Conservation (phyloP, 768 basidiomycete species). For the Rhodosporidiobolus odoratus region DNA sequence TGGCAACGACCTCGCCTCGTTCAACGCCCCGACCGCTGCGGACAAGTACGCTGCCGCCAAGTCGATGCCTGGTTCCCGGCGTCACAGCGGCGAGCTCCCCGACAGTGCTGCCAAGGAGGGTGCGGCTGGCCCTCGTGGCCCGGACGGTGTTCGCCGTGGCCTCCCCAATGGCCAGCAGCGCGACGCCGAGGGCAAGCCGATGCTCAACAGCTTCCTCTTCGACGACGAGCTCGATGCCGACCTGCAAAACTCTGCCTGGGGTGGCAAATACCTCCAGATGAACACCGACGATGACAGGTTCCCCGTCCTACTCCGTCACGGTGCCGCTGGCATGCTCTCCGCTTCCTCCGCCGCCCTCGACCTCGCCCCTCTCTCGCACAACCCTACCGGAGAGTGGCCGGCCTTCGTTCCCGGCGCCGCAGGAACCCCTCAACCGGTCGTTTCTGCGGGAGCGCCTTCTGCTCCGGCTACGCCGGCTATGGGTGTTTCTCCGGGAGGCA, state of each 20-base stretch:
- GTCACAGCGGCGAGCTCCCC: conserved; percentile 36
- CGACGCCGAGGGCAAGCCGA: conserved; percentile 28
- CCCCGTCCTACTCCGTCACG: conserved; percentile 47
- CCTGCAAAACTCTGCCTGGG: conserved; percentile 87
- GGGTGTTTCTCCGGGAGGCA: conserved; percentile 7
- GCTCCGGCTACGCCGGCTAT: conserved; percentile 23
- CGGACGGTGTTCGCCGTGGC: conserved; percentile 3
- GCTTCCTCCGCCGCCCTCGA: conserved; percentile 88
- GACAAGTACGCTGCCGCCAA: conserved; percentile 26
- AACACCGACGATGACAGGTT: conserved; percentile 74
- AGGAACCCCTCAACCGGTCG: conserved; percentile 53
- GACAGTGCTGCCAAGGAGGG: conserved; percentile 1
- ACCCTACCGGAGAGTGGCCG: conserved; percentile 51
- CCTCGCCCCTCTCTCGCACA: conserved; percentile 80
- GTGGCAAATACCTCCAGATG: conserved; percentile 65
- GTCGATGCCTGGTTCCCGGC: conserved; percentile 37
- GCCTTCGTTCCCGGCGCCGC: conserved; percentile 56
- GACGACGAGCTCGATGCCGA: conserved; percentile 91
- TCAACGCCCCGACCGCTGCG: conserved; percentile 50
- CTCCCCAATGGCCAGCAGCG: conserved; percentile 11
- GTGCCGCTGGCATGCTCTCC: conserved; percentile 53
- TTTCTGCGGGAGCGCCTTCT: conserved; percentile 18
- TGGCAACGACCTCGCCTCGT: conserved; percentile 54
- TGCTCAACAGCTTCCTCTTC: conserved; percentile 59
- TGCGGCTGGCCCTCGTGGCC: background rate